These are phyloP conservation scores for Neofusicoccum parvum DNA, from an alignment of 2,329 filamentous ascomycete genomes.

Conservation along the genomic window DNA sequence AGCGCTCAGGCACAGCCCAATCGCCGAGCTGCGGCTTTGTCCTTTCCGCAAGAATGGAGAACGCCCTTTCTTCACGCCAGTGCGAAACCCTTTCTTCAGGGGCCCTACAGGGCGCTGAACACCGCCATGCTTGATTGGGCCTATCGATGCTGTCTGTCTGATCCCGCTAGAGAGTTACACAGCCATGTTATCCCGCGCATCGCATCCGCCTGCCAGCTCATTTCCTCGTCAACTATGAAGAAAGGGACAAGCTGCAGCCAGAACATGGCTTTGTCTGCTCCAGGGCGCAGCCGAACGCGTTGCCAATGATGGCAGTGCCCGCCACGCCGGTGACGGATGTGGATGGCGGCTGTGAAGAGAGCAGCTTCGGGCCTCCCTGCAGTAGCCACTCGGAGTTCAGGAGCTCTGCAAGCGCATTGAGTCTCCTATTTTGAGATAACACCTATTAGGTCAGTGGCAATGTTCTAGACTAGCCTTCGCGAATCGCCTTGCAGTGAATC, in stretches of 20 bases:
- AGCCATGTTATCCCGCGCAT: neutral
- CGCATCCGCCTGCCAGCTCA: neutral
- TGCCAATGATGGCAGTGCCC: neutral
- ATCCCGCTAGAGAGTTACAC: neutral
- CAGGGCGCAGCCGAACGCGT: neutral
- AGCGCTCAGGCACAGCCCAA: constrained; percentile 11
- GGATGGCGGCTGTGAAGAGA: neutral
- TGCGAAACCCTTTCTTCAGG: constrained; percentile 16
- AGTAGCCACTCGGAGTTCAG: neutral
- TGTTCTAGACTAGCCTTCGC: neutral
- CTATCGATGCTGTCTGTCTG: neutral
- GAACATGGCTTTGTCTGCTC: neutral
- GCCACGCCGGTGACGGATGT: neutral
- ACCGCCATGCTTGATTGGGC: neutral
- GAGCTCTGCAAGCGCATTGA: neutral
- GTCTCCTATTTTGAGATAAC: neutral
- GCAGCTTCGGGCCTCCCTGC: neutral
- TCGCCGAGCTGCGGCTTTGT: constrained; percentile 12
- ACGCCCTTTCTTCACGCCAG: constrained; percentile 7
- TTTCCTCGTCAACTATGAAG: neutral
- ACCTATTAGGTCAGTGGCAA: neutral
- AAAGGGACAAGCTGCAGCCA: neutral
- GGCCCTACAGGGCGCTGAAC: constrained; percentile 3
- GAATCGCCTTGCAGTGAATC: neutral
- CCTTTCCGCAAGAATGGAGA: constrained; percentile 1